Conservation (phyloP, 1,139 yeast species). For the Debaryomycetaceae sp. region DNA sequence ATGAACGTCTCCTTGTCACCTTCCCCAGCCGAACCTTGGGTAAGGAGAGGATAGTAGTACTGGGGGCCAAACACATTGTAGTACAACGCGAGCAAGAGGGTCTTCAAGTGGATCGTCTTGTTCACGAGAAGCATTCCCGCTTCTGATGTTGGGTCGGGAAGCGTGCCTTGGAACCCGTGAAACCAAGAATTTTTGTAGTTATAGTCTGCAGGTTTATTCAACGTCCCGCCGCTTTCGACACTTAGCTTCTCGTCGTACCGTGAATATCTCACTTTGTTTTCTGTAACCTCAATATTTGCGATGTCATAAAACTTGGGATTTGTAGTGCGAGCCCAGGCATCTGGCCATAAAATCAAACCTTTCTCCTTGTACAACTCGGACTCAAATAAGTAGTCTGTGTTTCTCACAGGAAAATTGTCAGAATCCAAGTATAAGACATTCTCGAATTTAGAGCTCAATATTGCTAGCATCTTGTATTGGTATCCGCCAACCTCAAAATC, state of each 20-base stretch:
- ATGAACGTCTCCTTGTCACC: conserved; percentile 71
- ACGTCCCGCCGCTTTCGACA: conserved; percentile 13
- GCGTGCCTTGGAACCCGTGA: conserved; percentile 55
- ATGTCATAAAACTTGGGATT: conserved; percentile 46
- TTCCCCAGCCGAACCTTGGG: conserved; percentile 71
- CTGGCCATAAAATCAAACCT: conserved; percentile 51
- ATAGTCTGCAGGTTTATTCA: conserved; percentile 26
- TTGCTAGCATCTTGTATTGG: conserved; percentile 62
- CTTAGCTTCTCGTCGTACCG: conserved; percentile 27
- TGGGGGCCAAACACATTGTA: conserved; percentile 61
- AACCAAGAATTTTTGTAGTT: conserved; percentile 34
- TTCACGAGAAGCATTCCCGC: conserved; percentile 60
- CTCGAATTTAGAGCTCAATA: conserved; percentile 56
- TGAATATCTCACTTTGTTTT: conserved; percentile 34
- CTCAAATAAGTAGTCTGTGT: conserved; percentile 49
- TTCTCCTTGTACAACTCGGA: conserved; percentile 36
- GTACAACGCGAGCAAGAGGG: conserved; percentile 51
- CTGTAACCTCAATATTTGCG: conserved; percentile 36
- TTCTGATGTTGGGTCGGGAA: conserved; percentile 64
- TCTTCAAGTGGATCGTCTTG: conserved; percentile 48
- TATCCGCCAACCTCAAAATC: conserved; percentile 48
- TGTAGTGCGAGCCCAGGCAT: conserved; percentile 49
- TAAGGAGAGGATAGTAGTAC: conserved; percentile 55
- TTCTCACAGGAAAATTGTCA: conserved; percentile 58
- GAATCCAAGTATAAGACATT: conserved; percentile 62